These are phyloP conservation scores for Symbiodinium natans DNA, from an alignment of 73 alveolate genomes.

Conservation along the genomic window DNA sequence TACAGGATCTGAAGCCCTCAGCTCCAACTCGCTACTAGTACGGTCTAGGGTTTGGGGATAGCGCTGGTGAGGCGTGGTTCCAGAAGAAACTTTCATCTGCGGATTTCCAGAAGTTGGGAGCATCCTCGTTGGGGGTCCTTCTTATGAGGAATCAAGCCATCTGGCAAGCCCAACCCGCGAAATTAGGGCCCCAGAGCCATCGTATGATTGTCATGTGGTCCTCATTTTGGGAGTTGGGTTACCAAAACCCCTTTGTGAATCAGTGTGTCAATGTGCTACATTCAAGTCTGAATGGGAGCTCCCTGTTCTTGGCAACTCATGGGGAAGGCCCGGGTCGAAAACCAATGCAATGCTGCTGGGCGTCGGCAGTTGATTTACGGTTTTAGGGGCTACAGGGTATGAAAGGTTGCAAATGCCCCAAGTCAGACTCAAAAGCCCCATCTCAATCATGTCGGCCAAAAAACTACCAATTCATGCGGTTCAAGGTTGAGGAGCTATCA, in stretches of 20 bases:
- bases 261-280: background rate
- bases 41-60: background rate
- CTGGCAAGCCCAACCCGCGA: background rate
- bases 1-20: background rate
- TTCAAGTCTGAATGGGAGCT: background rate
- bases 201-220: background rate
- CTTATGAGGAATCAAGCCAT: too few species aligned
- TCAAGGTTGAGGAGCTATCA: background rate
- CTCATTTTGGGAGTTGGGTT: background rate
- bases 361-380: background rate
- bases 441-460: background rate
- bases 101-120: background rate
- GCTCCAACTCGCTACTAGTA: background rate
- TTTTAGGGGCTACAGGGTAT: background rate
- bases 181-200: background rate
- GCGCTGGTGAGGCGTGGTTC: background rate
- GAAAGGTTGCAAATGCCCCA: background rate
- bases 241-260: background rate
- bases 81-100: background rate
- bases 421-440: background rate
- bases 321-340: background rate
- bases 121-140: background rate
- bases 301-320: background rate
- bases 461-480: background rate
- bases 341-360: background rate